Conservation (phyloP, 2,329 filamentous ascomycete species). For the Aspergillus floridensis region DNA sequence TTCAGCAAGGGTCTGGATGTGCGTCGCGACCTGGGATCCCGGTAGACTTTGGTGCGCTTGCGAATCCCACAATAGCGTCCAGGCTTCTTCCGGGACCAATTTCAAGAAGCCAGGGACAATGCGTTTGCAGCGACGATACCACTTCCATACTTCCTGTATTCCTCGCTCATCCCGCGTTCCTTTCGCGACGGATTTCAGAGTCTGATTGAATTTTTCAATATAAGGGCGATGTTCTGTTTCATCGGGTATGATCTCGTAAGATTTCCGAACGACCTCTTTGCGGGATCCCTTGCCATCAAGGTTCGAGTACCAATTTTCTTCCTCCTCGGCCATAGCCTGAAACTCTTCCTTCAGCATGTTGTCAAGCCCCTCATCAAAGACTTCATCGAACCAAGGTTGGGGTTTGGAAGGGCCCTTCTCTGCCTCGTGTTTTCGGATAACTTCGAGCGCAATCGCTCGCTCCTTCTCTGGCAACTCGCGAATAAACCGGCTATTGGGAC, state of each 20-base stretch:
- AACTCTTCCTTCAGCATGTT: conserved; percentile 40
- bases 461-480: conserved; percentile 42
- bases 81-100: conserved; percentile 59
- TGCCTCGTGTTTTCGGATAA: conserved; percentile 42
- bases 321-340: conserved; percentile 35
- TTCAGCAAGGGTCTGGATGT: conserved; percentile 60
- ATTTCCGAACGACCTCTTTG: conserved; percentile 17
- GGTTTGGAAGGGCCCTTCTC: conserved; percentile 30
- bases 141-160: conserved; percentile 47
- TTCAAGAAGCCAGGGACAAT: conserved; percentile 48
- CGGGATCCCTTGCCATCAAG: conserved; percentile 19
- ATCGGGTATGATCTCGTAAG: conserved; percentile 32
- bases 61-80: conserved; percentile 66
- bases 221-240: conserved; percentile 40
- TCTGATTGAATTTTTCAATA: conserved; percentile 41
- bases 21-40: conserved; percentile 54
- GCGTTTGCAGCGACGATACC: conserved; percentile 51
- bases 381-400: conserved; percentile 31
- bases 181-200: conserved; percentile 30
- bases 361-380: conserved; percentile 44
- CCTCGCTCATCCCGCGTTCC: conserved; percentile 29
- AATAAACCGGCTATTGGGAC: conserved; percentile 45
- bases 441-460: conserved; percentile 41
- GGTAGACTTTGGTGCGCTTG: conserved; percentile 45
- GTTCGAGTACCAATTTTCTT: conserved; percentile 36